Conservation (phyloP, 805 yeast species). For the Blastobotrys terrestris region DNA sequence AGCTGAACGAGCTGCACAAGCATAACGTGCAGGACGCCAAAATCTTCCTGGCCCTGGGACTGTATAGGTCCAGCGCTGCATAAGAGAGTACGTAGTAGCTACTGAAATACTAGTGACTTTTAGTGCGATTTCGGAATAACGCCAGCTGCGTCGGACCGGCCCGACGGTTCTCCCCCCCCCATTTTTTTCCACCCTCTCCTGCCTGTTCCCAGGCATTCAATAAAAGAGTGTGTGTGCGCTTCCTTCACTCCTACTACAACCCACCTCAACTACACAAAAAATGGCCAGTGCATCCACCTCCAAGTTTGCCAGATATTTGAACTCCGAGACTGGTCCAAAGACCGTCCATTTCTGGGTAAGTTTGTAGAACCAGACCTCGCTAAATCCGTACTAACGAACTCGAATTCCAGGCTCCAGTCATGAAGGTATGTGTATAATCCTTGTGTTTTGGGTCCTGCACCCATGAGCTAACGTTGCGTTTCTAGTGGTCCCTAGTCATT, state of each 20-base stretch:
- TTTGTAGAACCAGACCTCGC: constrained; percentile 22
- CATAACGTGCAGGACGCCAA: constrained; percentile 13
- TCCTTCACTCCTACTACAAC: neutral
- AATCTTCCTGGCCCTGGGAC: constrained; percentile 11
- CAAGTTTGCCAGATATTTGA: constrained; percentile 58
- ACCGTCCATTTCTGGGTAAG: constrained; percentile 97
- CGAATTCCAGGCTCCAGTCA: constrained; percentile 45
- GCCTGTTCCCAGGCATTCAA: neutral
- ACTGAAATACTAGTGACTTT: too few relatives aligned
- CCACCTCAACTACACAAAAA: neutral
- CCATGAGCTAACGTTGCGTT: constrained; percentile 18
- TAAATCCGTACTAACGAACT: neutral
- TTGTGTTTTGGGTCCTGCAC: neutral
- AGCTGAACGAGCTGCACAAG: constrained; percentile 2
- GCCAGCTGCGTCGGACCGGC: constrained; percentile 1
- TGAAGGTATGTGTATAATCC: constrained; percentile 37
- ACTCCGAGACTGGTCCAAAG: constrained; percentile 89
- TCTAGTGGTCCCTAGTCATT: constrained; percentile 78
- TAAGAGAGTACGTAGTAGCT: too few relatives aligned
- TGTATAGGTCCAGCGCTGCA: constrained; percentile 2
- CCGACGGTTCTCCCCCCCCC: neutral
- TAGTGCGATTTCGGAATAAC: neutral
- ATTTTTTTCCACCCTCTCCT: neutral
- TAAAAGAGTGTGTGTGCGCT: neutral
- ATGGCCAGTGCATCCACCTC: constrained; percentile 21